Evolutionary conservation across 2,329 filamentous ascomycete genomes (phyloP), one percentile per base, ranked within the genome.

Genomic region (Penicillium sp.): DNA sequence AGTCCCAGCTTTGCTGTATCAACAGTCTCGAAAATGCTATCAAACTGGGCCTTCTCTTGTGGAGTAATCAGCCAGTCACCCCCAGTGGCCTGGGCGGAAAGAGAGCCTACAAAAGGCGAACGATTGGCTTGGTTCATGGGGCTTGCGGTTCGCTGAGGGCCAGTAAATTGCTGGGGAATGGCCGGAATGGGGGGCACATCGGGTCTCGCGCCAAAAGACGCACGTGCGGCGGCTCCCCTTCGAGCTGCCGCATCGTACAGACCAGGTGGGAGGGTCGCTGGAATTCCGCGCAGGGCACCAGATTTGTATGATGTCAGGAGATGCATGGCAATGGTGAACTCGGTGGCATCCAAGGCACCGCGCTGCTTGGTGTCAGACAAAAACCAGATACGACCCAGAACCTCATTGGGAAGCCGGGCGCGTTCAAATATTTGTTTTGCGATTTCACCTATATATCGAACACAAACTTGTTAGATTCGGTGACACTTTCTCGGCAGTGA

Each of bases 321-420:
- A 75, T 99, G 94, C 94, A 99, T 99, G 45, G 94, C 94, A 70
- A 99, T 96, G 71, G 96, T 90, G 73, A 99, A 99, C 69, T 97
- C 94, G 15, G 92, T 93, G 67, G 88, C 83, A 57, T 93, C 89
- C 36, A 99, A 82, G 33, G 89, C 87, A 50, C 94, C 94, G 53
- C 93, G 87, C 77, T 96, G 92, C 75, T 97, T 93, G 0, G 91
- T 94, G 73, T 99, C 94, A 23, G 93, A 89, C 60, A 99, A 83
- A 68, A 90, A 92, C 94, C 94, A 99, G 78, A 99, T 97, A 65
- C 89, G 87, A n/a, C 93, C 93, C 33, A 99, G 82, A 12, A 90
- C 84, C 67, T 97, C 92, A 72, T 96, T 97, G 6, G 93, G 89
- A 61, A 99, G 79, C 55, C 89, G 87, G 1, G 93, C 93, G 73